A percentile compares a stretch with the other conserved stretches of the same genome.
phyloP scores from a whole-genome alignment of 495 filamentous ascomycete species.

The Aspergillus conjunctus region DNA sequence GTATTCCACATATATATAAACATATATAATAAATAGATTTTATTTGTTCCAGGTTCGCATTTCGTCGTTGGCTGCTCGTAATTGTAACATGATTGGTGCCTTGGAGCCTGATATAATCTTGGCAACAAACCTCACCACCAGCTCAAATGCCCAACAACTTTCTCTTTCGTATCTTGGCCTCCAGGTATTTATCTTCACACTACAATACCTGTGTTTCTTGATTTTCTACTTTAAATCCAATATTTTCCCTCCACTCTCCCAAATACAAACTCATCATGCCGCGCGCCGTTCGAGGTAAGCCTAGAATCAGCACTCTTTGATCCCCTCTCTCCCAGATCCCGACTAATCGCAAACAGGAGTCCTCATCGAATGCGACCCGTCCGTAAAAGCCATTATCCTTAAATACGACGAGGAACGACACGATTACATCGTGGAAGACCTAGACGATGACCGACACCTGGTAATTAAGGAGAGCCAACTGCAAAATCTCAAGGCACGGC shows the following conservation, averaged over 20 bases:
- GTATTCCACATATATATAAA: too few relatives aligned
- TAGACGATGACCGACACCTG: constrained; percentile 69
- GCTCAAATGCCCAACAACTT: not conserved
- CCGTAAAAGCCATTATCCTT: constrained; percentile 74
- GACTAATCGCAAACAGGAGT: constrained; percentile 52
- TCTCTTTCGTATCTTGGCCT: not conserved
- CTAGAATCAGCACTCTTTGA: not conserved
- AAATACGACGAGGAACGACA: constrained; percentile 69
- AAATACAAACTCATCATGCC: constrained; percentile 38
- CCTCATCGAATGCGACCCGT: constrained; percentile 75
- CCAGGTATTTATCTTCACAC: not conserved
- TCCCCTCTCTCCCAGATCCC: not conserved
- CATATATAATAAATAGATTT: too few relatives aligned
- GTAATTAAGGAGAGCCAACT: constrained; percentile 73
- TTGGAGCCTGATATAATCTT: constrained; percentile 12
- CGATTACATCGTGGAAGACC: constrained; percentile 74
- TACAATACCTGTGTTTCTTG: not conserved
- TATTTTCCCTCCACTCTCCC: too few relatives aligned
- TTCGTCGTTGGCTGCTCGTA: not conserved
- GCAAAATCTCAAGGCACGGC: constrained; percentile 56
- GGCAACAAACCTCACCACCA: not conserved
- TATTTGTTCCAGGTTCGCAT: not conserved
- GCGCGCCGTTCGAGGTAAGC: constrained; percentile 49
- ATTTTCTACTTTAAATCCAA: not conserved
- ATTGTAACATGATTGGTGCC: constrained; percentile 5